These are phyloP conservation scores for Tolypocladium tropicale DNA, from an alignment of 2,329 filamentous ascomycete species.

Conservation along the genomic window DNA sequence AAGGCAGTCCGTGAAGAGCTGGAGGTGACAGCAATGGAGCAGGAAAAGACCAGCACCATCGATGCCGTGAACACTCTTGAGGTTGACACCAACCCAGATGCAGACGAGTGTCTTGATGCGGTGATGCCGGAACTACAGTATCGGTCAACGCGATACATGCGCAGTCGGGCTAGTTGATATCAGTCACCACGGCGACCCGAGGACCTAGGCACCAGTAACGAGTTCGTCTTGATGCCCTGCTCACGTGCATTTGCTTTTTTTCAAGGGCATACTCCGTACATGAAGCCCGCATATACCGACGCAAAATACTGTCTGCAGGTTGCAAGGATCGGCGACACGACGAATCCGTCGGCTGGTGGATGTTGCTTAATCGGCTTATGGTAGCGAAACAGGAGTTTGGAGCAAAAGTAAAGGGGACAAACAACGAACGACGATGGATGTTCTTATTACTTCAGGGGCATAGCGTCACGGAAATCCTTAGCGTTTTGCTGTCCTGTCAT, in stretches of 20 bases:
- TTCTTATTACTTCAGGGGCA: not conserved
- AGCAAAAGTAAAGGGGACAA: not conserved
- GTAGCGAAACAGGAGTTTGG: not conserved
- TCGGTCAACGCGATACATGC: slow-evolving; percentile 30
- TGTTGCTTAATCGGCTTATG: too few relatives aligned
- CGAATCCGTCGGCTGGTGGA: not conserved
- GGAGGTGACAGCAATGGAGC: slow-evolving; percentile 8
- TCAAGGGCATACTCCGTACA: too few relatives aligned
- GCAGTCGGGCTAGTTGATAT: slow-evolving; percentile 12
- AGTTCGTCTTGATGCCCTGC: not conserved
- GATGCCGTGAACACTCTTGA: slow-evolving; percentile 17
- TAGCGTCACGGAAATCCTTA: not conserved
- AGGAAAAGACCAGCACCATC: slow-evolving; percentile 8
- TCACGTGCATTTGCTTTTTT: too few relatives aligned
- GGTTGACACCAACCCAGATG: slow-evolving; percentile 23
- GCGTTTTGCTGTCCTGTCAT: not conserved
- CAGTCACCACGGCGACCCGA: not conserved
- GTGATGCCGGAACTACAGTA: slow-evolving; percentile 28
- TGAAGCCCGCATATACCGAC: not conserved
- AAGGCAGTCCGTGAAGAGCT: slow-evolving; percentile 13
- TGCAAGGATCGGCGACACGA: not conserved
- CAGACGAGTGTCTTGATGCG: slow-evolving; percentile 32
- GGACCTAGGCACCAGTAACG: not conserved
- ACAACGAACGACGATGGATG: not conserved
- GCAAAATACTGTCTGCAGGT: not conserved